Base-by-base conservation (phyloP, 805 yeast genomes). In the Candida ortonii region DNA sequence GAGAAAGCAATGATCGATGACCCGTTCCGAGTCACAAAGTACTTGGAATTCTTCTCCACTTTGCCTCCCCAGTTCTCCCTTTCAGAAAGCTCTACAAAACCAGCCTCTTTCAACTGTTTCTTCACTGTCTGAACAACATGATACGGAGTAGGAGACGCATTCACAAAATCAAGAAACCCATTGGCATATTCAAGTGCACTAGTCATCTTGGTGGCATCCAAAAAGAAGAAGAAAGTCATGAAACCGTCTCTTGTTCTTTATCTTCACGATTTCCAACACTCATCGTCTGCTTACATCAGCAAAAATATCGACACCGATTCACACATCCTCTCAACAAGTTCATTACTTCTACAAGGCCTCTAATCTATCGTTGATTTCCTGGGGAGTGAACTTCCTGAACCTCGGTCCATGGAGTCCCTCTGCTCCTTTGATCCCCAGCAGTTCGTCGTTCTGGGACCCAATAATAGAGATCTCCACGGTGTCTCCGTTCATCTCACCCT, bases 401-500 rank as follows among this genome's bases (percentile, higher is more conserved):
- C 97, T 73, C 34, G 98, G 98, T 6, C 99, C 98, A 33, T 62
- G 65, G n/a, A 71, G 81, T 25, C 70, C 73, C 35, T 68, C 71
- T 9, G 85, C 89, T 35, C 97, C 98, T 53, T 76, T 76, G 65
- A 80, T 86, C 0, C 97, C 97, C 46, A 90, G 72, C 56, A 83
- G 55, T 32, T 81, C 80, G 41, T 84, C 87, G 50, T 86, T 81
- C 28, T 94, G 84, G 33, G 77, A 82, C 36, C 96, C 89, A 34
- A 93, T 79, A 25, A 93, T 72, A 16, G 90, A 82, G 40, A 93
- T 84, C 62, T 93, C 98, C 45, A 93, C 90, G 29, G 95, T 89
- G 47, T 88, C 94, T 30, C 97, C 97, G 44, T 84, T 88, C 77
- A 93, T 84, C 57, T 93, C 99, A 38, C 98, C 98, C 61, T 93